Evolutionary conservation across 768 basidiomycete genomes (phyloP).

Genomic region (Porphyrellus cyaneotinctus): DNA sequence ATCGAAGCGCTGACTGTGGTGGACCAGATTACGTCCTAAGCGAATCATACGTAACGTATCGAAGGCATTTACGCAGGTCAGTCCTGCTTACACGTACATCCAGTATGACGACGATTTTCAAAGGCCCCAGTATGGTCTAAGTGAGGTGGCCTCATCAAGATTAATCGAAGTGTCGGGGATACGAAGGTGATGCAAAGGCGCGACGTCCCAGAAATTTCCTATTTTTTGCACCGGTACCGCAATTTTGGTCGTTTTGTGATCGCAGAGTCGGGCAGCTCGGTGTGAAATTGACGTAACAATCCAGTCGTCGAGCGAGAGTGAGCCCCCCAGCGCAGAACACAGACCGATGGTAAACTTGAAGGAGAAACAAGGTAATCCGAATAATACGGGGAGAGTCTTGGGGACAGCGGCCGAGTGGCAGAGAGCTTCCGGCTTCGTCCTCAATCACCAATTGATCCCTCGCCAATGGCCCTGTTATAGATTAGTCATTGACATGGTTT

Average conservation of each 20-base stretch:
- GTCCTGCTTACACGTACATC: slow-evolving; percentile 1
- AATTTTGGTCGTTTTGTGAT: not conserved
- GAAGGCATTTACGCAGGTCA: not conserved
- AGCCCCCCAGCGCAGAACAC: not conserved
- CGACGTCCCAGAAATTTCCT: not conserved
- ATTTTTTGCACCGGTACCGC: not conserved
- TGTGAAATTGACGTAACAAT: not conserved
- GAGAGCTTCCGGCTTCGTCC: not conserved
- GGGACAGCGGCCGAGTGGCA: not conserved
- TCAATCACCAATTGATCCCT: not conserved
- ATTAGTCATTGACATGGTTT: not conserved
- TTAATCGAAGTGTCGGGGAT: not conserved
- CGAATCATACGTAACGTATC: not conserved
- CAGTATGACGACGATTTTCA: not conserved
- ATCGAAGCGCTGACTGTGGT: not conserved
- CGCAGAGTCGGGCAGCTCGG: not conserved
- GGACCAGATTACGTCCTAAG: not conserved
- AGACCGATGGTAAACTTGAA: not conserved
- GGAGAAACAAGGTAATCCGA: not conserved
- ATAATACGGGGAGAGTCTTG: not conserved
- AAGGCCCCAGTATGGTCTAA: slow-evolving; percentile 2
- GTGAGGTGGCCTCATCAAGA: not conserved
- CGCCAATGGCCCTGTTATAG: not conserved
- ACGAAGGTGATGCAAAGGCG: not conserved
- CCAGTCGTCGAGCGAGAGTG: too few species aligned